Conservation (phyloP, 2,329 filamentous ascomycete genomes). For the Monosporascus sp. region DNA sequence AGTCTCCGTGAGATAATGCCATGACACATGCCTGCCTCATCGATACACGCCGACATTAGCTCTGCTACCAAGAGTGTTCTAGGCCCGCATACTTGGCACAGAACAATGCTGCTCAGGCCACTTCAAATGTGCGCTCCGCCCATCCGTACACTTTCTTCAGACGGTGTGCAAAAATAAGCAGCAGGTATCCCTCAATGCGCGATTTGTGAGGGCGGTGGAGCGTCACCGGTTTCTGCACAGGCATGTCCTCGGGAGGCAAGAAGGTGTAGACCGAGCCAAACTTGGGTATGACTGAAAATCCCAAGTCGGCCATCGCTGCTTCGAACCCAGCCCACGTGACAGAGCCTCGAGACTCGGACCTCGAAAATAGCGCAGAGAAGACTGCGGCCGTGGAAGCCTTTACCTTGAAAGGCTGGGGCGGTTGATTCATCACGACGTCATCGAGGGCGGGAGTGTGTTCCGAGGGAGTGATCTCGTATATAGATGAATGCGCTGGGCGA, state of each 20-base stretch:
- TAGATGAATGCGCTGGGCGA: conserved; percentile 30
- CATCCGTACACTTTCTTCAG: conserved; percentile 33
- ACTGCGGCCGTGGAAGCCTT: conserved; percentile 30
- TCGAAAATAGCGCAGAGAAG: conserved; percentile 32
- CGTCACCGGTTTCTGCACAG: conserved; percentile 23
- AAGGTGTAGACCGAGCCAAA: conserved; percentile 39
- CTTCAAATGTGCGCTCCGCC: conserved; percentile 26
- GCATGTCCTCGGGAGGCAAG: conserved; percentile 22
- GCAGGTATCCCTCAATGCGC: conserved; percentile 27
- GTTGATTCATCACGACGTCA: neutral
- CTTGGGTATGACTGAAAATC: conserved; percentile 35
- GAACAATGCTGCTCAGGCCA: neutral
- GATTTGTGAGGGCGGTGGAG: conserved; percentile 33
- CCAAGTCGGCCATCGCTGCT: conserved; percentile 35
- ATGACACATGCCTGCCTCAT: too few species aligned
- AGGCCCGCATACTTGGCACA: too few species aligned
- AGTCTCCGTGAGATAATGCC: too few species aligned
- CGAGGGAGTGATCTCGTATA: conserved; percentile 24
- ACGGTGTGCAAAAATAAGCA: conserved; percentile 24
- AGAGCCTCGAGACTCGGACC: conserved; percentile 23
- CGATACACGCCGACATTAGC: too few species aligned
- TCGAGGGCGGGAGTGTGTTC: neutral
- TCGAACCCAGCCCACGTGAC: conserved; percentile 34
- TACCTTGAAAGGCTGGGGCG: conserved; percentile 28
- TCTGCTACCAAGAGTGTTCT: too few species aligned